Conservation (phyloP, 805 yeast species). For the Cyberlindnera meyerae region DNA sequence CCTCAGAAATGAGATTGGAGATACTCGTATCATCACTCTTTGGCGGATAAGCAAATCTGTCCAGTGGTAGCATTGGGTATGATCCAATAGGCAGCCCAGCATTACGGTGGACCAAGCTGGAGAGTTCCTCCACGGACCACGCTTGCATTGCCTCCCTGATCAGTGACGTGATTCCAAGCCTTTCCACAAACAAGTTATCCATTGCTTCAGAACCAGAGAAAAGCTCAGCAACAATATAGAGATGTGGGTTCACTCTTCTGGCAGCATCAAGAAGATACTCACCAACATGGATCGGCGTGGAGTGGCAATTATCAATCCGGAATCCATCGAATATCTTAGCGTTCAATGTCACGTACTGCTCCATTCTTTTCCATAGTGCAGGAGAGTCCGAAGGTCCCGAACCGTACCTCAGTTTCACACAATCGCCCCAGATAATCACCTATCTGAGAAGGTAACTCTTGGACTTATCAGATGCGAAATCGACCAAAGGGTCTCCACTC, state of each 20-base stretch:
- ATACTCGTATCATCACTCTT: slow-evolving; percentile 22
- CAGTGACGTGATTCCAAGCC: slow-evolving; percentile 82
- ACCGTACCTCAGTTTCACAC: slow-evolving; percentile 91
- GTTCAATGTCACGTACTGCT: slow-evolving; percentile 61
- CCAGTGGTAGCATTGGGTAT: slow-evolving; percentile 72
- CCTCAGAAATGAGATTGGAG: slow-evolving; percentile 44
- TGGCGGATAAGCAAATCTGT: slow-evolving; percentile 66
- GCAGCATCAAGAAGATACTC: slow-evolving; percentile 85
- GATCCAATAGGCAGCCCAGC: slow-evolving; percentile 97
- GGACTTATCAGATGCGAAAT: slow-evolving; percentile 79
- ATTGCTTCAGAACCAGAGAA: slow-evolving; percentile 89
- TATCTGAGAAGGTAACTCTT: slow-evolving; percentile 85
- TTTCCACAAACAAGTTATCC: slow-evolving; percentile 87
- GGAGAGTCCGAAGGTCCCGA: slow-evolving; percentile 76
- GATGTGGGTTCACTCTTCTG: slow-evolving; percentile 73
- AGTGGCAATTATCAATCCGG: slow-evolving; percentile 92
- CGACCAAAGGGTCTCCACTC: slow-evolving; percentile 92
- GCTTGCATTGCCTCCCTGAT: slow-evolving; percentile 98
- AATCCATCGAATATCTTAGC: slow-evolving; percentile 82
- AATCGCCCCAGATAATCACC: slow-evolving; percentile 96
- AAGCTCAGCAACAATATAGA: slow-evolving; percentile 91
- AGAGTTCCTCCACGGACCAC: slow-evolving; percentile 79
- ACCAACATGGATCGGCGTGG: slow-evolving; percentile 94
- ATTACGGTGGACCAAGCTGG: slow-evolving; percentile 81
- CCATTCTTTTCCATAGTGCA: slow-evolving; percentile 83